Percentiles rank a stretch among this genome's conserved stretches.
Evolutionary conservation across 768 basidiomycete genomes (phyloP).

Genomic region (Lepiota brunneoincarnata): DNA sequence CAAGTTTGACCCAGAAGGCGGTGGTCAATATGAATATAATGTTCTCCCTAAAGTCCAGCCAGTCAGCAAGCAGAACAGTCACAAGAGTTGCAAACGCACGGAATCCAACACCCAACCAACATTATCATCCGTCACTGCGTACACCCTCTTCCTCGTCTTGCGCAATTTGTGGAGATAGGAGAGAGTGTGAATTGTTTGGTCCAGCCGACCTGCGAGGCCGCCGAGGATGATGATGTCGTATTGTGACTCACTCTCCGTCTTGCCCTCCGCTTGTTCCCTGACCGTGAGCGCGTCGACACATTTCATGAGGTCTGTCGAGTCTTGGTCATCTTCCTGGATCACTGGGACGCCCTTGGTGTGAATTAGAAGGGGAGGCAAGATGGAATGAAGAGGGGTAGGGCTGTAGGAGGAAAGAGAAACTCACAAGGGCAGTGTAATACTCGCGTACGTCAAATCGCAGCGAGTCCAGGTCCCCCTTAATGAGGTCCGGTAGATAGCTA

Average conservation of each 20-base stretch:
- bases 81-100: constrained; percentile 38
- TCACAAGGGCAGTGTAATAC: constrained; percentile 64
- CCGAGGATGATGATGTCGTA: constrained; percentile 80
- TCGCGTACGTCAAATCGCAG: constrained; percentile 67
- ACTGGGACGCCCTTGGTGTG: constrained; percentile 61
- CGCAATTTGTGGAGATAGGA: constrained; percentile 83
- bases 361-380: not conserved
- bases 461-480: constrained; percentile 95
- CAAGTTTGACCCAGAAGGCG: constrained; percentile 80
- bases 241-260: constrained; percentile 25
- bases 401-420: constrained; percentile 14
- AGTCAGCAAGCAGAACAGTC: not conserved
- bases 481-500: constrained; percentile 79
- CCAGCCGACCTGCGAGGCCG: constrained; percentile 86
- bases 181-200: constrained; percentile 91
- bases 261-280: constrained; percentile 44
- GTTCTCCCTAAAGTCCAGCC: constrained; percentile 63
- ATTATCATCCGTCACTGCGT: constrained; percentile 86
- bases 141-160: constrained; percentile 53
- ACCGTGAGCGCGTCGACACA: constrained; percentile 66
- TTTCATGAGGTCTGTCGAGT: constrained; percentile 97
- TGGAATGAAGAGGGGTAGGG: too few relatives aligned
- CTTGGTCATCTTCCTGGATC: constrained; percentile 64
- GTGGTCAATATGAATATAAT: constrained; percentile 75
- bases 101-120: constrained; percentile 85